Evolutionary conservation across 2,329 filamentous ascomycete species (phyloP), one percentile per base, ranked within the genome.

Genomic region (Microdochium nivale): DNA sequence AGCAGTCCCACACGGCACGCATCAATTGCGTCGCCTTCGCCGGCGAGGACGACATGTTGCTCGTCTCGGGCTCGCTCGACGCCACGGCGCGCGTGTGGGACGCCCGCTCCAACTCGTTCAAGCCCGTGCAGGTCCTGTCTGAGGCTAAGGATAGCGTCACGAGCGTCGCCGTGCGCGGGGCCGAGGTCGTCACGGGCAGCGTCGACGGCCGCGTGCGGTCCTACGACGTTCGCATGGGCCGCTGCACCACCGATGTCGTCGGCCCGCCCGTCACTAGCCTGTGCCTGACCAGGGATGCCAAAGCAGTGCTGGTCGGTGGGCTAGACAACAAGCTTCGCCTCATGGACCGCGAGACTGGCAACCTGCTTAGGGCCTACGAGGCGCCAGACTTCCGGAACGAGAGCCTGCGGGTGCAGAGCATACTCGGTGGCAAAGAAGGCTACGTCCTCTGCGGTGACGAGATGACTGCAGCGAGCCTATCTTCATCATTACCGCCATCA

Each of bases 391-490:
- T 76, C 70, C 70, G 72, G 58, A 95, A 94, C 63, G 79, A 79
- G 55, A 82, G 84, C 47, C 71, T 94, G 55, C 76, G 90, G n/a
- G 76, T 95, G 30, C 83, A 90, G 66, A 85, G 85, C 37, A 76
- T 88, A 3, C 72, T 96, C 52, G 91, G 88, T 1, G 77, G 81
- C 27, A 83, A 80, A 56, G 92, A 96, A 68, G 84, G 81, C 54
- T 85, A 86, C 48, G 88, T 94, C 1, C 62, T 96, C 3, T 87
- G 83, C 49, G 92, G 92, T 8, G 90, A 90, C 61, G 91, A 96
- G 68, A 75, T 79, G 62, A 70, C 61, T 7, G 56, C 56, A 2
- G 43, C 54, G 48, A 35, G 51, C 37, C 25, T 56, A 59, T 55
- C 56, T 2, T 23, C 11, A 5, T 49, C 52, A n/a, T 50, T 49